Percentiles rank a stretch among this genome's conserved stretches.
Conservation (phyloP, 306 rosid species). For the Cucurbita ficifolia region DNA sequence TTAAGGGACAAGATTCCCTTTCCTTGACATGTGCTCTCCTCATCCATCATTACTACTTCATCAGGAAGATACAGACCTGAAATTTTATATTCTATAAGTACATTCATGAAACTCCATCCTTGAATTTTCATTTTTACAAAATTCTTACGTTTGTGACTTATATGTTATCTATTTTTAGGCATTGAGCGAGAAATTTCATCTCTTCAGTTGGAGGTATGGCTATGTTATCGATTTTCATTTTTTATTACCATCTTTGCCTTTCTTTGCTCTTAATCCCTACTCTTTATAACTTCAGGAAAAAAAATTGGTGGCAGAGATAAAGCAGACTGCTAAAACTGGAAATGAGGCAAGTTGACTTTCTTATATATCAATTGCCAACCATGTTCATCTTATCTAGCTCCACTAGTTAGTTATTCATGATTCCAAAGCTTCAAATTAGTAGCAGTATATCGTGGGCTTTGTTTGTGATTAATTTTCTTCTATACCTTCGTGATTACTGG, state of each 20-base stretch:
- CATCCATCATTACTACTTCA: background rate
- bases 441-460: background rate
- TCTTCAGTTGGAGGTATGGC: slow-evolving; percentile 76
- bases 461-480: background rate
- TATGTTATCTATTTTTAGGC: slow-evolving; percentile 23
- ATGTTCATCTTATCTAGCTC: background rate
- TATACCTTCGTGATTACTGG: background rate
- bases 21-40: background rate
- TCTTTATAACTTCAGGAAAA: slow-evolving; percentile 46
- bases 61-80: background rate
- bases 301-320: slow-evolving; percentile 87
- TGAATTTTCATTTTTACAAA: background rate
- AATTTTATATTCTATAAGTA: background rate
- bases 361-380: background rate
- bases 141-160: background rate
- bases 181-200: slow-evolving; percentile 86
- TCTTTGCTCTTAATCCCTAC: slow-evolving; percentile 3
- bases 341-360: slow-evolving; percentile 49
- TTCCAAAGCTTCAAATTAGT: background rate
- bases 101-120: background rate
- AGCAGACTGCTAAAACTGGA: slow-evolving; percentile 78
- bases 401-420: background rate
- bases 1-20: background rate
- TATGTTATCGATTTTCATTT: slow-evolving; percentile 1
- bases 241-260: background rate